Evolutionary conservation across 2,329 filamentous ascomycete genomes (phyloP).

Genomic region (Botrytis medusae): DNA sequence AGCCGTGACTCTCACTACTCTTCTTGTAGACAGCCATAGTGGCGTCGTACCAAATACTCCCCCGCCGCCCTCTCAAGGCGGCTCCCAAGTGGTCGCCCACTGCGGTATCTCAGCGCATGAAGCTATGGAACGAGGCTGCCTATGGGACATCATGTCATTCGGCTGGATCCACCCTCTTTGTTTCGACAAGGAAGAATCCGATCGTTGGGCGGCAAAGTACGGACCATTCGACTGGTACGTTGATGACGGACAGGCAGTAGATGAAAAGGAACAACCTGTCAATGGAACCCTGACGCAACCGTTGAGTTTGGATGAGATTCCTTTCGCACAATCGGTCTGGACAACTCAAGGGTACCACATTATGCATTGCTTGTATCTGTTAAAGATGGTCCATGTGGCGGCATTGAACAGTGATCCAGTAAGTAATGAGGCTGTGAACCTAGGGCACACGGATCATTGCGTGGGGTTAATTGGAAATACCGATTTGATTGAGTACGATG

Average conservation of each 20-base stretch:
- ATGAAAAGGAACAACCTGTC: background rate
- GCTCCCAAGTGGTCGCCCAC: background rate
- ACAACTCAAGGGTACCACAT: conserved; percentile 5
- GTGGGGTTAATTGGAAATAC: background rate
- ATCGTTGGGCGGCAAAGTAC: background rate
- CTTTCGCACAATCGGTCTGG: background rate
- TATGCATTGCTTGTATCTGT: conserved; percentile 5
- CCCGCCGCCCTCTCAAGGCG: background rate
- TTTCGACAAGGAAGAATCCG: conserved; percentile 7
- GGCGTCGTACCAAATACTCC: conserved; percentile 1
- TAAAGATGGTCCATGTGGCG: conserved; percentile 3
- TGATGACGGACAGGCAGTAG: background rate
- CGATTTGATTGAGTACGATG: background rate
- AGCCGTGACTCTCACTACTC: background rate
- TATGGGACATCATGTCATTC: conserved; percentile 3
- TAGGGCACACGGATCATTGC: conserved; percentile 12
- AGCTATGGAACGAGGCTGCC: conserved; percentile 5
- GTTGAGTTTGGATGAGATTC: background rate
- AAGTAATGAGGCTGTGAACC: background rate
- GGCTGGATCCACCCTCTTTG: conserved; percentile 13
- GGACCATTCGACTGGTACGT: conserved; percentile 9
- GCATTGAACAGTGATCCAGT: background rate
- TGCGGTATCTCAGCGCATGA: conserved; percentile 11
- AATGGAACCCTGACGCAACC: background rate
- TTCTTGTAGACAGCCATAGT: background rate